phyloP scores from a whole-genome alignment of 768 basidiomycete species.

The Hydnum rufescens region DNA sequence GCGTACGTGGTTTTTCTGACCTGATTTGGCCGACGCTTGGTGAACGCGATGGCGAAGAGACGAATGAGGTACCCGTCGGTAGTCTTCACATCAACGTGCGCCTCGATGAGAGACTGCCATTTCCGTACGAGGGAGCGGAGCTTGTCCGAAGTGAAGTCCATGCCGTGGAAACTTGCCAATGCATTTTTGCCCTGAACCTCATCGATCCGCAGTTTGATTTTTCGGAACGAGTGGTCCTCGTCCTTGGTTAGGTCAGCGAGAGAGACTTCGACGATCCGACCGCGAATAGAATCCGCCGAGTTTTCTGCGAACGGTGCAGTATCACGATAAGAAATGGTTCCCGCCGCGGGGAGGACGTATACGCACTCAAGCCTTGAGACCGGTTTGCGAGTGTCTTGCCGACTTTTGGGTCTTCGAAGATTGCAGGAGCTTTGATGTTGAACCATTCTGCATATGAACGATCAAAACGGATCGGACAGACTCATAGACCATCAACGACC shows the following conservation, averaged over 20 bases:
- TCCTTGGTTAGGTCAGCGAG: conserved; percentile 98
- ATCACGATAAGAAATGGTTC: not conserved
- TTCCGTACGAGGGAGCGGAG: conserved; percentile 98
- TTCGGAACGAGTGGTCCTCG: conserved; percentile 98
- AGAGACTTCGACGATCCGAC: conserved; percentile 89
- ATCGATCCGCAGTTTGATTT: conserved; percentile 96
- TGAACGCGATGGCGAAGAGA: conserved; percentile 97
- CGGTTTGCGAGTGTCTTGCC: conserved; percentile 98
- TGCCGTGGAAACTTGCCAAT: conserved; percentile 99
- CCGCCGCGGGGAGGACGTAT: not conserved
- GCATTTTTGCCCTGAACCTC: conserved; percentile 97
- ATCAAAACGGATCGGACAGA: not conserved
- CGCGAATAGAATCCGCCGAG: conserved; percentile 94
- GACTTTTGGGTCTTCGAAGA: conserved; percentile 90
- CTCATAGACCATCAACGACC: conserved; percentile 9
- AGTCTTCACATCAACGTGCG: conserved; percentile 96
- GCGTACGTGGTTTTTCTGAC: conserved; percentile 99
- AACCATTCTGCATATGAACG: conserved; percentile 61
- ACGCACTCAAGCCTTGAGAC: conserved; percentile 93
- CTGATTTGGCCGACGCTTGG: conserved; percentile 87
- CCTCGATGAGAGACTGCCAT: conserved; percentile 99
- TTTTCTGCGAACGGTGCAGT: conserved; percentile 42
- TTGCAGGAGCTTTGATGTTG: conserved; percentile 95
- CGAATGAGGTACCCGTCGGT: conserved; percentile 99
- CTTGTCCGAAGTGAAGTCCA: conserved; percentile 99